Conservation (phyloP, 139 green algal genomes). For the Edaphochlamys debaryana region DNA sequence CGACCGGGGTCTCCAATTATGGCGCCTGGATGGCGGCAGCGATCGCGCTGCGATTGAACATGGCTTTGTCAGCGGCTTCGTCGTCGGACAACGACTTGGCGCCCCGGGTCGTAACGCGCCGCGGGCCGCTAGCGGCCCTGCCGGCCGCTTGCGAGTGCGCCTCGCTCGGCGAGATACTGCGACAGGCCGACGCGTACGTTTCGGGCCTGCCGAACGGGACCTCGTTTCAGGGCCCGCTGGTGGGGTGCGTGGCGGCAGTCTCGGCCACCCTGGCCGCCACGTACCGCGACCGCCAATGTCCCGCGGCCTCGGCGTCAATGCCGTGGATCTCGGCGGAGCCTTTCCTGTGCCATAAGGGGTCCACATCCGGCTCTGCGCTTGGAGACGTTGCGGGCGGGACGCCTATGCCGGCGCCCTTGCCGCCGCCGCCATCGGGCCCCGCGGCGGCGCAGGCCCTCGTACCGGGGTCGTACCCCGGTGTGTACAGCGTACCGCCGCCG, state of each 20-base stretch:
- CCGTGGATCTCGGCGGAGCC: no score
- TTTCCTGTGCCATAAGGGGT: no score
- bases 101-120: background rate
- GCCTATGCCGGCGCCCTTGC: no score
- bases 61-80: background rate
- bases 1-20: background rate
- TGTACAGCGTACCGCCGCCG: no score
- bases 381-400: no score
- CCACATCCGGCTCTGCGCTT: no score
- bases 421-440: no score
- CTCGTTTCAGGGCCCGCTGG: no score
- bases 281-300: background rate
- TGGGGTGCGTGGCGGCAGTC: background rate
- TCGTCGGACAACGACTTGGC: background rate
- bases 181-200: background rate
- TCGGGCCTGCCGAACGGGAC: no score
- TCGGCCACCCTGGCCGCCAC: slow-evolving; percentile 3
- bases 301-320: no score
- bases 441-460: no score
- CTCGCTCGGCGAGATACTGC: background rate
- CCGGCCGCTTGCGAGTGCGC: background rate
- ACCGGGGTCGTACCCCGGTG: no score
- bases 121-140: slow-evolving; percentile 1
- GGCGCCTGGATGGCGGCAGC: slow-evolving; percentile 12
- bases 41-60: slow-evolving; percentile 10